Evolutionary conservation across 129 eudicot genomes (phyloP), one percentile per base, ranked within the genome.

Genomic region (Chrysanthemum makinoi): DNA sequence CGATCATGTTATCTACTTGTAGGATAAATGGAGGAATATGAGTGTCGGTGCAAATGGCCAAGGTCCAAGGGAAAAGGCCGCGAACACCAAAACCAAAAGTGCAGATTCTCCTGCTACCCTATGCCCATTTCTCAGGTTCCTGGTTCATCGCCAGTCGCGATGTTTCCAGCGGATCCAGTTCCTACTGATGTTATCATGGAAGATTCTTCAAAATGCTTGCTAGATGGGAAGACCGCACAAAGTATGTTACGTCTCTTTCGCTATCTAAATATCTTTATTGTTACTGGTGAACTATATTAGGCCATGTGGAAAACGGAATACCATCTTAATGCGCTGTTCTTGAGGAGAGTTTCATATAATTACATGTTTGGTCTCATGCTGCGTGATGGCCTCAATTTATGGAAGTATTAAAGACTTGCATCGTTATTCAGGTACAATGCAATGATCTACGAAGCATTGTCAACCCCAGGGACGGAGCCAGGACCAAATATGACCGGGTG

Each of bases 1-100:
- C 60, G 71, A 62, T 14, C n/a, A 10, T 70, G 65, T 63, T 62
- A 47, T 33, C 44, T 55, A 4, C 6, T 47, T 24, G 56, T 65
- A 88, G 97, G 97, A 91, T 78, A 91, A 91, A 80, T 91, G 97
- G 97, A 63, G 97, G 70, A 91, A 91, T 77, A 84, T 91, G 89
- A 86, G 89, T 79, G 93, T 89, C 3, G 72, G 80, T 76, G 88
- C 86, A 17, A 84, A 80, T 75, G 98, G 89, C 2, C 88, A 74
- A 81, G 88, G 89, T 6, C 80, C 95, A 9, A 92, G 96, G 77
- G 95, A 86, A 14, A 92, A 86, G 68, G 83, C 90, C n/a, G 72
- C 77, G 84, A 82, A 62, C 84, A 57, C 85, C 84, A 19, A 91
- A 81, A 80, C 68, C 81, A 43, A 91, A 84, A 73, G 64, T 28